A percentile compares a stretch with the other conserved stretches of the same genome.
phyloP scores from a whole-genome alignment of 192 early-diverging fungal genomes.

The Backusella luteola region DNA sequence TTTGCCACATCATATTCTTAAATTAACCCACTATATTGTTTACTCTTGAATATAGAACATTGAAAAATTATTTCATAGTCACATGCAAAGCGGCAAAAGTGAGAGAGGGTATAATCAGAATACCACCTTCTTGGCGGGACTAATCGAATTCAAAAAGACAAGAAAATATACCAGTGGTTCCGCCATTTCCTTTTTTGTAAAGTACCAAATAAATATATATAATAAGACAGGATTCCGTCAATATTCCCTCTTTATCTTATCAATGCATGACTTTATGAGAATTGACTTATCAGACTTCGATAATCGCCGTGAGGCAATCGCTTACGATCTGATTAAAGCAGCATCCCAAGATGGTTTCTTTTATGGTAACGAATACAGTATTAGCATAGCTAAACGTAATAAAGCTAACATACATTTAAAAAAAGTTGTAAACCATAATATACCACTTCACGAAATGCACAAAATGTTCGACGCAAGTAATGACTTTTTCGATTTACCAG shows the following conservation, averaged over 20 bases:
- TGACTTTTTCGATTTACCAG: slow-evolving; percentile 26
- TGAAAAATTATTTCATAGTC: neutral
- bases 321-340: slow-evolving; percentile 25
- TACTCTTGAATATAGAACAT: neutral
- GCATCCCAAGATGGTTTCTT: slow-evolving; percentile 28
- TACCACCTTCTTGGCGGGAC: neutral
- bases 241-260: neutral
- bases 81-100: neutral
- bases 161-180: neutral
- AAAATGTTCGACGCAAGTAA: slow-evolving; percentile 25
- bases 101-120: slow-evolving; percentile 4
- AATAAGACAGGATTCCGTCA: neutral
- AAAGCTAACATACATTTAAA: neutral
- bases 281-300: slow-evolving; percentile 32
- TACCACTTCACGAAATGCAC: slow-evolving; percentile 7
- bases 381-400: neutral
- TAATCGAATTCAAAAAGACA: neutral
- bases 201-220: neutral
- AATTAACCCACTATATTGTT: neutral
- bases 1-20: neutral
- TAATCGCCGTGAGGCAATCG: slow-evolving; percentile 23
- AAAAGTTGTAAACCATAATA: slow-evolving; percentile 30
- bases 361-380: slow-evolving; percentile 21
- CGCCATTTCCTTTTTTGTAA: neutral
- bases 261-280: slow-evolving; percentile 16